Evolutionary conservation across 768 basidiomycete genomes (phyloP).

Genomic region (Leccinellum rugosiceps): DNA sequence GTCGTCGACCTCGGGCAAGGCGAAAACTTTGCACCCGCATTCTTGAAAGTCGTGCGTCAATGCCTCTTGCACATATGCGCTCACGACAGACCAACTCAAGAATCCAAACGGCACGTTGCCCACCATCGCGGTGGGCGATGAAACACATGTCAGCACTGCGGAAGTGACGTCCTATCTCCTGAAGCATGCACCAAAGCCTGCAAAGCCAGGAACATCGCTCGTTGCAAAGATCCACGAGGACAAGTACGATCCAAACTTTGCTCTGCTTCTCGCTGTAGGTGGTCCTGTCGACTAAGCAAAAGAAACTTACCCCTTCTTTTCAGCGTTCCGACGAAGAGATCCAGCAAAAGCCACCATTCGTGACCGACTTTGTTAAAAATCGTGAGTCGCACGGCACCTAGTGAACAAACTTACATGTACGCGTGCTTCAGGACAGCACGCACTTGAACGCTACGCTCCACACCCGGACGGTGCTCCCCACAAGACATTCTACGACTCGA

Average conservation of each 20-base stretch:
- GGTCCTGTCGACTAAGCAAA: background rate
- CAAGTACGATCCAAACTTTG: constrained; percentile 51
- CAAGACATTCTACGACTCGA: constrained; percentile 44
- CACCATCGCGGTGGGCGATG: constrained; percentile 36
- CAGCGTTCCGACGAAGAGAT: constrained; percentile 49
- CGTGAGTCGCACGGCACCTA: constrained; percentile 34
- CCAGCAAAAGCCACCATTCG: constrained; percentile 34
- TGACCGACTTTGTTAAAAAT: constrained; percentile 33
- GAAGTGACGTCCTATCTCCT: constrained; percentile 42
- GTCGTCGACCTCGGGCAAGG: constrained; percentile 43
- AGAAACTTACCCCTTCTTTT: background rate
- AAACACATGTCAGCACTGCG: constrained; percentile 38
- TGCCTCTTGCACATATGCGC: background rate
- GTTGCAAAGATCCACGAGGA: constrained; percentile 43
- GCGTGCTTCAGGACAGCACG: constrained; percentile 38
- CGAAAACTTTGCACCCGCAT: constrained; percentile 46
- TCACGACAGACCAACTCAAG: constrained; percentile 20
- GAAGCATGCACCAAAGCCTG: constrained; percentile 36
- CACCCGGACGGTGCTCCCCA: constrained; percentile 34
- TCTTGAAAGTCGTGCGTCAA: constrained; percentile 37
- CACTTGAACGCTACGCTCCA: constrained; percentile 36
- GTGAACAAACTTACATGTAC: background rate
- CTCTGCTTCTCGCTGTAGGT: constrained; percentile 39
- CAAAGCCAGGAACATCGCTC: constrained; percentile 34
- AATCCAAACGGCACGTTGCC: constrained; percentile 46